phyloP scores from a whole-genome alignment of 2,329 filamentous ascomycete genomes.

The Calonectria honghensis region DNA sequence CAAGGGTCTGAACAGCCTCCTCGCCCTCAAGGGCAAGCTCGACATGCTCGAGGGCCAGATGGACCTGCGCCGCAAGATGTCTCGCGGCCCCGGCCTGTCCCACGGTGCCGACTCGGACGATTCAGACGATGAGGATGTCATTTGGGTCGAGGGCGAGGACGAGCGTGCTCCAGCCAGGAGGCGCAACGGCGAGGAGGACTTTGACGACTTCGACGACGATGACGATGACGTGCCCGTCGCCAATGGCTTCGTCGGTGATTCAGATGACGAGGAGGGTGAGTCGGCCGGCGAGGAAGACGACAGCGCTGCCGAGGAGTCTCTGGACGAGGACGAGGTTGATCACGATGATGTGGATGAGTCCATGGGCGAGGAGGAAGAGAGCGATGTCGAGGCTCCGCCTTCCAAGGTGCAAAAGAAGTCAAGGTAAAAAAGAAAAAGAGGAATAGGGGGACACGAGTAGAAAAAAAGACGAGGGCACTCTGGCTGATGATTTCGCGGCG shows the following conservation, averaged over 20 bases:
- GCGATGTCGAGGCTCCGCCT: constrained; percentile 69
- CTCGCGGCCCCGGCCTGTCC: constrained; percentile 62
- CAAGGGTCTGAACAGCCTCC: constrained; percentile 85
- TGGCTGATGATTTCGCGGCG: constrained; percentile 51
- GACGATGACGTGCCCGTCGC: constrained; percentile 75
- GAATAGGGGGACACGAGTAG: constrained; percentile 35
- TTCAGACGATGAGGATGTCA: constrained; percentile 80
- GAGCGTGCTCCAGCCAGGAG: constrained; percentile 69
- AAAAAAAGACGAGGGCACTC: constrained; percentile 36
- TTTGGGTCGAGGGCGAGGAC: constrained; percentile 92
- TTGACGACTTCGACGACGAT: constrained; percentile 68
- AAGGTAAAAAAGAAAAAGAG: constrained; percentile 43
- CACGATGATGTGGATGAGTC: constrained; percentile 75
- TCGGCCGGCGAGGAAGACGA: constrained; percentile 66
- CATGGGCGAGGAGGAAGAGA: constrained; percentile 73
- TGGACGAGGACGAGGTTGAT: constrained; percentile 76
- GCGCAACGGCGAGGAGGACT: constrained; percentile 59
- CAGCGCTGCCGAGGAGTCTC: constrained; percentile 67
- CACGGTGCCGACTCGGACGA: constrained; percentile 69
- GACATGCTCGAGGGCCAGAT: constrained; percentile 96
- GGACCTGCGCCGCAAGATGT: constrained; percentile 83
- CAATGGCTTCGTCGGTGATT: constrained; percentile 74
- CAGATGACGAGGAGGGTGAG: constrained; percentile 75
- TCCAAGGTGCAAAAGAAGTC: constrained; percentile 63
- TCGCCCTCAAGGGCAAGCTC: constrained; percentile 94